Evolutionary conservation across 805 yeast genomes (phyloP), one percentile per base, ranked within the genome.

Genomic region (Candida chilensis): DNA sequence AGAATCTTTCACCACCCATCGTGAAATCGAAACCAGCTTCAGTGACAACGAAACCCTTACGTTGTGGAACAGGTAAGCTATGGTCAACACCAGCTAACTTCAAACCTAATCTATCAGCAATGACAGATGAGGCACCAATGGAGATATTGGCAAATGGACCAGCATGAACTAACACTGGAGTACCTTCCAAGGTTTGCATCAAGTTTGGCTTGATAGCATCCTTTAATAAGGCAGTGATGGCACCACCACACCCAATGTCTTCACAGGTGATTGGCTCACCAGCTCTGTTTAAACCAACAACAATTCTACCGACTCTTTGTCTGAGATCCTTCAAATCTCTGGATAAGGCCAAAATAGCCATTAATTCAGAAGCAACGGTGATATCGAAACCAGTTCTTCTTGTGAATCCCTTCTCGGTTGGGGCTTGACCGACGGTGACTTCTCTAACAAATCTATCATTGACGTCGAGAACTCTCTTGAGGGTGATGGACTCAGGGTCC

Each of bases 21-120:
- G 96, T 90, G 67, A 92, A 90, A 59, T 90, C 97, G 61, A 90
- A 90, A 31, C 98, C 98, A 24, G 97, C 96, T 58, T 90, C 98
- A 30, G 98, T 90, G 37, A 90, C 85, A 32, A 87, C 97, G 51
- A 74, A 90, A 41, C 97, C 97, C 37, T 66, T 64, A 33, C 43
- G 36, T 32, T 75, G 69, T 50, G 38, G 70, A 56, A 37, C 48
- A 13, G 68, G 60, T 15, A 70, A 54, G 20, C 49, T 58, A 25
- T 64, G 58, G 31, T 66, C 69, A 20, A 74, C 64, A 45, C 92
- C 92, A 12, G 94, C 87, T 44, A 90, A 73, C 60, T 90, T 87
- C 50, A 90, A 68, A 4, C 95, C 98, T 58, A 90, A 74, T 54
- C 78, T 78, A 54, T 90, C 98, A 33, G 97, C 96, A 34, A 90